phyloP scores from a whole-genome alignment of 108 stramenopile genomes.

The Licmophora abbreviata region DNA sequence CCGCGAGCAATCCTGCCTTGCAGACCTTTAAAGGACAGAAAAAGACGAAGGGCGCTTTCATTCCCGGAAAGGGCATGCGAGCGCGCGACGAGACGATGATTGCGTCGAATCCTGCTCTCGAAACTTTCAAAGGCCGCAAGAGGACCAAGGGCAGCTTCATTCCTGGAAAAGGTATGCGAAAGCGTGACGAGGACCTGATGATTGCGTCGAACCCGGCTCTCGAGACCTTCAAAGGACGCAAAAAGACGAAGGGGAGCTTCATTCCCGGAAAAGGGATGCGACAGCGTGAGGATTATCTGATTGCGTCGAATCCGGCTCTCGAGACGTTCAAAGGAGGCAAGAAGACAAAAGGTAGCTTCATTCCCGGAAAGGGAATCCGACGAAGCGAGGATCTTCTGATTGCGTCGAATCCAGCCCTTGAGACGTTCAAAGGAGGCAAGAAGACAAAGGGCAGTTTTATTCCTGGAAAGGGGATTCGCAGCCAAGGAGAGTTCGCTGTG shows the following conservation, averaged over 20 bases:
- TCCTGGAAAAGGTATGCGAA: slow-evolving; percentile 15
- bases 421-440: slow-evolving; percentile 27
- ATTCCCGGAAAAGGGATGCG: slow-evolving; percentile 39
- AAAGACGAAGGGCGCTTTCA: slow-evolving; percentile 26
- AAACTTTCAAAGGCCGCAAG: slow-evolving; percentile 28
- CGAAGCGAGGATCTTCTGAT: slow-evolving; percentile 28
- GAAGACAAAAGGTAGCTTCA: slow-evolving; percentile 22
- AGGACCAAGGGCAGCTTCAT: slow-evolving; percentile 25
- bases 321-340: slow-evolving; percentile 28
- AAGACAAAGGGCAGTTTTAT: slow-evolving; percentile 24
- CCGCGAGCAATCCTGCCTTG: slow-evolving; percentile 33
- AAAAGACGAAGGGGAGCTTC: slow-evolving; percentile 25
- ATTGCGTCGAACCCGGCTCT: slow-evolving; percentile 32
- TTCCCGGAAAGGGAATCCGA: slow-evolving; percentile 40
- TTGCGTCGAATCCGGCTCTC: slow-evolving; percentile 30
- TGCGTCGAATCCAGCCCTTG: slow-evolving; percentile 29
- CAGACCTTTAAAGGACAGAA: slow-evolving; percentile 32
- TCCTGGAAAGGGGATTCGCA: slow-evolving; percentile 27
- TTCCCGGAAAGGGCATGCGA: slow-evolving; percentile 41
- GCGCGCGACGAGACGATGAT: slow-evolving; percentile 21
- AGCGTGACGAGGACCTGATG: slow-evolving; percentile 23
- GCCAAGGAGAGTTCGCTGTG: too few relatives aligned
- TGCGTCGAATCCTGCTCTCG: slow-evolving; percentile 26
- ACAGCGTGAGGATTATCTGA: slow-evolving; percentile 23
- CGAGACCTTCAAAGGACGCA: slow-evolving; percentile 25